Conservation (phyloP, 306 rosid genomes). For the Prunus mume region DNA sequence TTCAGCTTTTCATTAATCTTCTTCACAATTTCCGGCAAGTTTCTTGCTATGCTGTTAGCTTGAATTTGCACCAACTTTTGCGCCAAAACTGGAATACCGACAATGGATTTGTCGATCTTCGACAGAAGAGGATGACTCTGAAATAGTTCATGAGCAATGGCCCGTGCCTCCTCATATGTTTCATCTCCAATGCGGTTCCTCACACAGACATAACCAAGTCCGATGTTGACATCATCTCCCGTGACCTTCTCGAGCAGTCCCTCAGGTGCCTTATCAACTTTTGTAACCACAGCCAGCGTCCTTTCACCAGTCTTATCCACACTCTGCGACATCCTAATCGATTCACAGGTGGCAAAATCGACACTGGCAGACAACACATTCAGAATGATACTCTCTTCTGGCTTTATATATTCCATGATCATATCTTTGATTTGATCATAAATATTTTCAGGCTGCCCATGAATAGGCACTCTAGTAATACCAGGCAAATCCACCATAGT, state of each 20-base stretch:
- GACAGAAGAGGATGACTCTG: not conserved
- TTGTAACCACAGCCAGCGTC: not conserved
- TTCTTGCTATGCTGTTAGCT: slow-evolving; percentile 1
- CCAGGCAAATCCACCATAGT: not conserved
- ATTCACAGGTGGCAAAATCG: not conserved
- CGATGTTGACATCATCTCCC: not conserved
- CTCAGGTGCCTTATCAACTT: not conserved
- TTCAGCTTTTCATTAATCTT: not conserved
- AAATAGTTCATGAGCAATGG: not conserved
- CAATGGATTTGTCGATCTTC: not conserved
- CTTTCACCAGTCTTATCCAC: not conserved
- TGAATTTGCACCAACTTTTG: not conserved
- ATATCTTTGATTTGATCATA: not conserved
- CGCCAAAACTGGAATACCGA: not conserved
- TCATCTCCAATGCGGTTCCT: not conserved
- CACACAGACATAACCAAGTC: not conserved
- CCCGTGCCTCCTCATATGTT: not conserved
- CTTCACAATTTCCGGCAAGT: not conserved
- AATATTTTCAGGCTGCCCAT: not conserved
- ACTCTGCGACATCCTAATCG: not conserved
- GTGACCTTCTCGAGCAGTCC: not conserved
- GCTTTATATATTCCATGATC: not conserved
- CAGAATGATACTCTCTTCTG: not conserved
- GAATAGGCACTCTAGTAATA: not conserved
- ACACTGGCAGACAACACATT: not conserved